Evolutionary conservation across 352 stramenopile species (phyloP), one percentile per base, ranked within the genome.

Genomic region (Phytopythium litorale): DNA sequence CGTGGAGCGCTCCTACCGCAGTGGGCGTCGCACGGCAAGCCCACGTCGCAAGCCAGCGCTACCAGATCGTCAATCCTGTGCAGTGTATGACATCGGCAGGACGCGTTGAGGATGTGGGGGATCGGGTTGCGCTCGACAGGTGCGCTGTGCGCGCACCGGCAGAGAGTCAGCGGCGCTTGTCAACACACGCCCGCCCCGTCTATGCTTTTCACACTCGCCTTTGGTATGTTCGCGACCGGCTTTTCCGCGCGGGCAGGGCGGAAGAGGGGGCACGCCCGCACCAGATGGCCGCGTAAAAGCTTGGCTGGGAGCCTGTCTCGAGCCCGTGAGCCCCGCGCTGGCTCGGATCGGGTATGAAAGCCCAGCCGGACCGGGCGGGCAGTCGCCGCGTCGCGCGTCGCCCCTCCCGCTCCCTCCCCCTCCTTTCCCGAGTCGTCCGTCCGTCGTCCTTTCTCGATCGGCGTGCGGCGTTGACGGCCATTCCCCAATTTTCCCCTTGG

Each of bases 401-500:
- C n/a, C 43, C 43, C 43, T 30, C 43, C 43, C 23, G 21, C 46
- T 32, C 46, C 46, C 46, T 25, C 46, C 21, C 46, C 23, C 42
- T 52, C 46, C 46, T 52, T 35, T 52, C 46, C 46, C 23, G 8
- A 18, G 46, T n/a, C 8, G 42, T 9, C 28, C 7, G 7, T 18
- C 50, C 19, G 28, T 19, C 4, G 11, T 8, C 48, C 48, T 53
- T 53, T 53, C 48, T 53, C 48, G 48, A 12, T 9, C 35, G 35
- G 35, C 35, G 9, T 11, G 12, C 35, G 7, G 12, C 35, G 42
- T 9, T 13, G 18, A 8, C 30, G 50, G 25, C 38, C 50, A 56
- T 56, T 56, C 50, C 50, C 50, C 50, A 56, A 56, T 56, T 56
- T 56, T 56, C 50, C 25, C 21, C 49, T 33, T 55, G 49, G 49